phyloP scores from a whole-genome alignment of 176 grass and related monocot species.

The Ampelocalamus luodianensis region DNA sequence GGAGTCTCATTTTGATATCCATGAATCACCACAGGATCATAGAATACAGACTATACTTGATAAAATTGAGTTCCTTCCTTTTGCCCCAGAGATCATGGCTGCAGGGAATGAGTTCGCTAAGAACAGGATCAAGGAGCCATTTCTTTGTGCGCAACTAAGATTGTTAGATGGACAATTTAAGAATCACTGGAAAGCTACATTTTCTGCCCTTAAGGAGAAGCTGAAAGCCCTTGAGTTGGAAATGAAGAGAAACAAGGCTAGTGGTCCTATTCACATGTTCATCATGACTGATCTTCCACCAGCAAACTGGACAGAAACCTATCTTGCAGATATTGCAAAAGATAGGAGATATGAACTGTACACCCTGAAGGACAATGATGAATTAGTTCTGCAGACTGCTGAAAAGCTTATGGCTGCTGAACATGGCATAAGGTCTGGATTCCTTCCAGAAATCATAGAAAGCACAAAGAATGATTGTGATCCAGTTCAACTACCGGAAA shows the following conservation, averaged over 20 bases:
- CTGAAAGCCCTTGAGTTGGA: constrained; percentile 57
- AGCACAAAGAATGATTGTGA: constrained; percentile 49
- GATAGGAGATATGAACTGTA: constrained; percentile 63
- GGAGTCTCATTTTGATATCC: constrained; percentile 85
- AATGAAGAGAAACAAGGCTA: constrained; percentile 40
- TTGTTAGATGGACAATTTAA: constrained; percentile 98
- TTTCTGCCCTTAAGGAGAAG: constrained; percentile 84
- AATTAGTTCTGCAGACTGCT: constrained; percentile 63
- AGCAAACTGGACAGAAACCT: constrained; percentile 77
- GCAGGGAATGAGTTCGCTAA: constrained; percentile 72
- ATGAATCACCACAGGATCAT: constrained; percentile 65
- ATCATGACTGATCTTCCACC: constrained; percentile 94
- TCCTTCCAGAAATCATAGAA: constrained; percentile 57
- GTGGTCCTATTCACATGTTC: constrained; percentile 68
- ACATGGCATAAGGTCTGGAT: constrained; percentile 75
- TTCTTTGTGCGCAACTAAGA: constrained; percentile 87
- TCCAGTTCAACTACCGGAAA: constrained; percentile 66
- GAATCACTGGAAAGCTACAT: constrained; percentile 93
- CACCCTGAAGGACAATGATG: constrained; percentile 71
- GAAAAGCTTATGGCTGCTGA: constrained; percentile 81
- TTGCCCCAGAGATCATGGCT: constrained; percentile 81
- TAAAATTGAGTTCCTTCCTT: constrained; percentile 80
- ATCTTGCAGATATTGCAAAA: constrained; percentile 72
- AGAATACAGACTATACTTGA: constrained; percentile 61
- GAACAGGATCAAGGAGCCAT: constrained; percentile 73